Conservation (phyloP, 1,139 yeast genomes). For the Protomyces lactucae-debilis region DNA sequence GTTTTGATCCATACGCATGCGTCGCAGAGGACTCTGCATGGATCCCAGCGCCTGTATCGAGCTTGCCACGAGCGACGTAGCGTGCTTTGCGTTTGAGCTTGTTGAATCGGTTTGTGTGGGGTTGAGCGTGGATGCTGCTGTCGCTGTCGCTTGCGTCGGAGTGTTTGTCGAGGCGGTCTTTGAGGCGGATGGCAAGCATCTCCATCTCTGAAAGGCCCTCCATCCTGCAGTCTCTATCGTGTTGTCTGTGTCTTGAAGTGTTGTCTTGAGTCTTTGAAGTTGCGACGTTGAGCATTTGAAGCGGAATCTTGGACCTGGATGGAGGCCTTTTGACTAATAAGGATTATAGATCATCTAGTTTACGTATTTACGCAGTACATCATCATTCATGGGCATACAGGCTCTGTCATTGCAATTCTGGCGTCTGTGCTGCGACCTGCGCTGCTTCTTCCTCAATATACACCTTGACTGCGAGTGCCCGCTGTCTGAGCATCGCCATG, state of each 20-base stretch:
- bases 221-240: not conserved
- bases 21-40: constrained; percentile 11
- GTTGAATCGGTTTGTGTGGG: constrained; percentile 20
- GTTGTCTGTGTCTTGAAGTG: too few species aligned
- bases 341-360: too few species aligned
- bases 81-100: constrained; percentile 28
- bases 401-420: too few species aligned
- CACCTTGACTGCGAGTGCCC: not conserved
- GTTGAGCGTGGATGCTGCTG: constrained; percentile 13
- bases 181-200: constrained; percentile 2
- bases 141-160: constrained; percentile 25
- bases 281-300: too few species aligned
- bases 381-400: too few species aligned
- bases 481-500: not conserved
- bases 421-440: not conserved
- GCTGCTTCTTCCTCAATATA: not conserved
- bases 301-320: too few species aligned
- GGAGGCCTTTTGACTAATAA: too few species aligned
- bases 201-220: constrained; percentile 2
- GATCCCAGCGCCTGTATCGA: constrained; percentile 10
- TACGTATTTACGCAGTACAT: too few species aligned
- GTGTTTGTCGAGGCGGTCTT: constrained; percentile 5
- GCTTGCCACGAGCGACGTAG: constrained; percentile 19
- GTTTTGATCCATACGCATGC: not conserved
- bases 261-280: too few species aligned